Base-by-base conservation (phyloP, 257 asterid genomes). In the Verbena officinalis region DNA sequence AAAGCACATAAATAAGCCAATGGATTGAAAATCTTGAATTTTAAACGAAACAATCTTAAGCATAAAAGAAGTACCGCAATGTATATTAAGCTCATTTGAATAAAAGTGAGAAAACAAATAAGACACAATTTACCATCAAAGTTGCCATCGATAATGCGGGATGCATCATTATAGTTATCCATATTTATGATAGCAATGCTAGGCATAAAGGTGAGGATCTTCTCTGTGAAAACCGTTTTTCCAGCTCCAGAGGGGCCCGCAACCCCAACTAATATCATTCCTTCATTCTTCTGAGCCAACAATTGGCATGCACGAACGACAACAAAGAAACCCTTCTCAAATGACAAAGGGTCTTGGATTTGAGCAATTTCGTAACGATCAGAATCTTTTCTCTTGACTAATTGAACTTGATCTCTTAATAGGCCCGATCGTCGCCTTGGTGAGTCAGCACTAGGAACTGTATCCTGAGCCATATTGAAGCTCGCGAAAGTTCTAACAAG, bases 241-340 rank as follows among this genome's bases (percentile, higher is more conserved):
- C 97, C 97, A 44, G 98, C 98, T 21, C 98, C 98, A 64, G 97
- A 93, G 33, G 98, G 98, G 23, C 98, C 97, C 7, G 98, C 97
- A 42, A 90, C 91, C 45, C 98, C 98, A 33, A 93, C 91, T 24
- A 93, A 73, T 39, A 78, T 69, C 51, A 93, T 84, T 52, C 98
- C 96, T 43, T 90, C 92, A 72, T 93, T 93, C 73, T 87, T 86
- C 75, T 93, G 98, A 75, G 92, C 87, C 79, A 93, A 73, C 73
- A 93, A 79, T 68, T 93, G 97, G 79, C 96, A 90, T 5, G 98
- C 97, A 45, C 97, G 94, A 59, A 89, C 84, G 40, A 86, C 84
- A 30, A 79, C 81, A 67, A 93, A 90, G 79, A 90, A 93, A 21
- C 98, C 98, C 72, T 93, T 93, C 84, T 93, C 98, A 71, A 93